Base-by-base conservation (phyloP, 2,329 filamentous ascomycete species). In the Exserohilum turcica region DNA sequence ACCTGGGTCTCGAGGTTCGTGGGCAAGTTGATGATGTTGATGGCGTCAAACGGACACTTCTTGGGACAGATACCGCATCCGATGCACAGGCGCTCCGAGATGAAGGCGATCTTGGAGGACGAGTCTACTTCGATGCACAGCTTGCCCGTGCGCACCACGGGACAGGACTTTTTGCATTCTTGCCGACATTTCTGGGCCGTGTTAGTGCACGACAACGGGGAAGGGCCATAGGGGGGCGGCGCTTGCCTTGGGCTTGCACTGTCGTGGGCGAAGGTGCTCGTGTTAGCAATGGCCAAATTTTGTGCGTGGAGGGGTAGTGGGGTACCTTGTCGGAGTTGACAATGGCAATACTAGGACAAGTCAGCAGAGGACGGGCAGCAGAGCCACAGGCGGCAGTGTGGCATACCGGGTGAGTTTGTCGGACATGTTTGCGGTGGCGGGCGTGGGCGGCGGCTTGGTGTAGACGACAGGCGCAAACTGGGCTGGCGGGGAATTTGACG, bases 61-160 rank as follows among this genome's bases (percentile, higher is more conserved):
- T 99, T 99, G 38, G 93, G 92, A 78, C 95, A 99, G 80, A 99
- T 99, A 87, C 94, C 95, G 74, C 95, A 99, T 78, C 94, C 94
- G 71, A 97, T 97, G 76, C 93, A 97, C 59, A 97, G 86, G 61
- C 86, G 86, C 78, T 99, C 94, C 63, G 93, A 97, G 72, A 99
- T 96, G 83, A 97, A 99, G 75, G 94, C 94, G 68, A 99, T 93
- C 73, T 93, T 93, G 63, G 93, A 95, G 53, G 90, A 85, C 59
- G 90, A 81, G 47, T 84, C 82, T 70, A 99, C 95, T 82, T 99
- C 93, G 75, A 97, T 97, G 79, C 92, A 96, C 65, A 95, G 87
- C 83, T 97, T 97, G 78, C 94, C 94, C 56, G 92, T 96, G 71
- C 93, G 90, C 66, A 99, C 94, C 60, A 99, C 94, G 27, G 95